These are phyloP conservation scores for Sungouiella blattae DNA, from an alignment of 805 yeast species.

Conservation along the genomic window DNA sequence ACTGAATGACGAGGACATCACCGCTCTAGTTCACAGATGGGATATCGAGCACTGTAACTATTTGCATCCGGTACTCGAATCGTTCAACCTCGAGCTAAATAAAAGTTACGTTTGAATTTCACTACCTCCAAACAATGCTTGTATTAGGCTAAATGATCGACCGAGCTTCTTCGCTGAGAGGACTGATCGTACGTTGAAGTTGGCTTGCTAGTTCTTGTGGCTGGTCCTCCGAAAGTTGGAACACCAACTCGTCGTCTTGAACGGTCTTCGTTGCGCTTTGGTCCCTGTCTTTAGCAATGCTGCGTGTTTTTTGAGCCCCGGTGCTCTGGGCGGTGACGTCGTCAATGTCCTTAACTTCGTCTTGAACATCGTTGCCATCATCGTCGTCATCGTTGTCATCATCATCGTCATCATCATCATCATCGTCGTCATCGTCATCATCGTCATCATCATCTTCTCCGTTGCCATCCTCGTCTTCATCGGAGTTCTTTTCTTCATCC, in stretches of 20 bases:
- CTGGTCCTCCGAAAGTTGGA: slow-evolving; percentile 5
- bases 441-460: slow-evolving; percentile 29
- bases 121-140: background rate
- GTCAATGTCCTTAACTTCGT: slow-evolving; percentile 17
- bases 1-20: slow-evolving; percentile 2
- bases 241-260: slow-evolving; percentile 1
- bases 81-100: background rate
- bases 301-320: slow-evolving; percentile 36
- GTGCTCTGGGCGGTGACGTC: background rate
- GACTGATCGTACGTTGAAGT: slow-evolving; percentile 11
- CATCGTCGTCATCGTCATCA: slow-evolving; percentile 34
- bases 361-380: slow-evolving; percentile 37
- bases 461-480: slow-evolving; percentile 11
- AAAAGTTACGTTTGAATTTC: background rate
- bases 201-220: slow-evolving; percentile 4
- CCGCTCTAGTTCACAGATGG: slow-evolving; percentile 8
- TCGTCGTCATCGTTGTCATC: slow-evolving; percentile 36
- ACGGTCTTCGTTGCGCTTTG: slow-evolving; percentile 1
- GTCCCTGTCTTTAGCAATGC: background rate
- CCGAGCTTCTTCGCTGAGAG: slow-evolving; percentile 14
- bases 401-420: slow-evolving; percentile 29
- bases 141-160: slow-evolving; percentile 9
- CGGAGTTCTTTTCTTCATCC: slow-evolving; percentile 11
- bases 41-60: slow-evolving; percentile 10
- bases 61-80: slow-evolving; percentile 2